A percentile compares a stretch with the other conserved stretches of the same genome.
Conservation (phyloP, 768 basidiomycete genomes). For the Rhodosporidiobolus odoratus region DNA sequence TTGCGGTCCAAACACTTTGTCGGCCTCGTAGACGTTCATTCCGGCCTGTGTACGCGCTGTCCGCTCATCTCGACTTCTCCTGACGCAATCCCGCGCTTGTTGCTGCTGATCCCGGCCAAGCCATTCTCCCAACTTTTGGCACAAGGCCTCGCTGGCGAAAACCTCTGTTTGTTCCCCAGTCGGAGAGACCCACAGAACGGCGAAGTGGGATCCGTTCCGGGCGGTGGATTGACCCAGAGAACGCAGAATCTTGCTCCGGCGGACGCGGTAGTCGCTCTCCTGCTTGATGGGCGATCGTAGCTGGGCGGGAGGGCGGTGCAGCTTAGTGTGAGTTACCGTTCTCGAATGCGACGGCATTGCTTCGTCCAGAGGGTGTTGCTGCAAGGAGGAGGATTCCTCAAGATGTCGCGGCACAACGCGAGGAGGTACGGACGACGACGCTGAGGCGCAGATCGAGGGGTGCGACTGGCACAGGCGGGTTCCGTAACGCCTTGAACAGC, state of each 20-base stretch:
- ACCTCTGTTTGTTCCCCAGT: constrained; percentile 46
- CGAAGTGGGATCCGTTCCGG: constrained; percentile 49
- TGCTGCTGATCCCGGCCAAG: constrained; percentile 24
- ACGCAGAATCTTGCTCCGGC: constrained; percentile 47
- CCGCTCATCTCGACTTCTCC: constrained; percentile 8
- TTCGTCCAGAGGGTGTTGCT: too few relatives aligned
- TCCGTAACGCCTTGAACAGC: too few relatives aligned
- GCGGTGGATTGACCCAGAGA: constrained; percentile 47
- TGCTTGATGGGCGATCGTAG: too few relatives aligned
- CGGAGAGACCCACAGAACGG: constrained; percentile 47
- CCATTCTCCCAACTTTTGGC: constrained; percentile 40
- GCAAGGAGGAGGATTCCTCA: too few relatives aligned
- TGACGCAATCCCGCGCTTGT: constrained; percentile 19
- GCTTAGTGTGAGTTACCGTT: too few relatives aligned
- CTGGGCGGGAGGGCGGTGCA: too few relatives aligned
- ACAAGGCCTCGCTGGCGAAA: constrained; percentile 48
- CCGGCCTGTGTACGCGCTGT: constrained; percentile 13
- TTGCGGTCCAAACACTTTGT: constrained; percentile 18
- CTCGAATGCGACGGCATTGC: too few relatives aligned
- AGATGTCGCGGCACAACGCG: too few relatives aligned
- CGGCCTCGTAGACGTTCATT: constrained; percentile 16
- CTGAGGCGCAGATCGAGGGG: too few relatives aligned
- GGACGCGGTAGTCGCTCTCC: neutral
- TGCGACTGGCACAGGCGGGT: too few relatives aligned
- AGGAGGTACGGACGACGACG: too few relatives aligned